phyloP scores from a whole-genome alignment of 148 eudicot species.

The Spergularia bocconei region DNA sequence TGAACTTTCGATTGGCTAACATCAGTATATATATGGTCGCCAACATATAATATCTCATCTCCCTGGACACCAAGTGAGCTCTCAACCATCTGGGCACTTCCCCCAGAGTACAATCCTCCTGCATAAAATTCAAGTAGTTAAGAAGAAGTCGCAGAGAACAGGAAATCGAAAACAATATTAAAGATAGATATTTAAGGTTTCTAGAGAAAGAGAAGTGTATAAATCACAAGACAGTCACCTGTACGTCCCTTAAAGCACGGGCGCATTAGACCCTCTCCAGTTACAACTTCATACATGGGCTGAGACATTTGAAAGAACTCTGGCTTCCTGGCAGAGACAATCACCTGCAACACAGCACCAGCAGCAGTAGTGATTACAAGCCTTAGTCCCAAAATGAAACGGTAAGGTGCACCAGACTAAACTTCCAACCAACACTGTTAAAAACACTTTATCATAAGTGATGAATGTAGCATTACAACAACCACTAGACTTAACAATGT shows the following conservation, averaged over 20 bases:
- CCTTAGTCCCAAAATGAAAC: neutral
- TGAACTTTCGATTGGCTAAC: constrained; percentile 97
- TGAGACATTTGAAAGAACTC: constrained; percentile 96
- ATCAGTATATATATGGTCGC: constrained; percentile 98
- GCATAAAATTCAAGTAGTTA: constrained; percentile 23
- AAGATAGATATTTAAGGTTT: neutral
- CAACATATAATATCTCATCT: constrained; percentile 93
- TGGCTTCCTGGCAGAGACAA: constrained; percentile 95
- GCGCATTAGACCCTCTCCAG: constrained; percentile 94
- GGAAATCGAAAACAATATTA: neutral
- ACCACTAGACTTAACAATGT: neutral
- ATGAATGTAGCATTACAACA: constrained; percentile 9
- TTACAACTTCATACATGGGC: constrained; percentile 96
- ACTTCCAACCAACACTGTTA: neutral
- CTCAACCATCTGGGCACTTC: constrained; percentile 98
- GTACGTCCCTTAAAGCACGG: constrained; percentile 84
- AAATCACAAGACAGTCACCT: constrained; percentile 43
- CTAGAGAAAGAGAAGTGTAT: neutral
- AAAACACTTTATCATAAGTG: neutral
- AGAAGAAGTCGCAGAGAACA: neutral
- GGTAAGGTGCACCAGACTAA: constrained; percentile 11
- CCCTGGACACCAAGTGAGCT: constrained; percentile 85
- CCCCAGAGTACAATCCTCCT: constrained; percentile 98
- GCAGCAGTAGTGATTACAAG: too few species aligned
- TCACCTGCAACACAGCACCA: constrained; percentile 53